These are phyloP conservation scores for Pulveroboletus ravenelii DNA, from an alignment of 768 basidiomycete species.

Conservation along the genomic window DNA sequence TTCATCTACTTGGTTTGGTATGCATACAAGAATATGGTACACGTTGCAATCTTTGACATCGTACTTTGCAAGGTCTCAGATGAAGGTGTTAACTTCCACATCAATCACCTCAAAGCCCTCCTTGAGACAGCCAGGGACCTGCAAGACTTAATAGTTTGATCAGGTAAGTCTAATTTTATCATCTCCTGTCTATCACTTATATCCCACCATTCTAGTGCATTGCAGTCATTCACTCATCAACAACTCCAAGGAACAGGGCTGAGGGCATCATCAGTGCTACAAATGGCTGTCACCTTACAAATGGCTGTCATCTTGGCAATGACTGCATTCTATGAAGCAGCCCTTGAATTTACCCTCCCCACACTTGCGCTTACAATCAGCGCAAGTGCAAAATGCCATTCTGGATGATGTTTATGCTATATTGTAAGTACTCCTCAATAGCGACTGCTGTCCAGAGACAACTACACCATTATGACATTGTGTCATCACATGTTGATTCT, in stretches of 20 bases:
- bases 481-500: too few relatives aligned
- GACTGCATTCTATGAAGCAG: too few relatives aligned
- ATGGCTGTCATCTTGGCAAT: neutral
- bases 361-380: neutral
- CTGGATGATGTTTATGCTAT: neutral
- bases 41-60: constrained; percentile 2
- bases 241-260: neutral
- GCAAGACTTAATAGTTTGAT: too few relatives aligned
- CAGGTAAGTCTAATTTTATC: too few relatives aligned
- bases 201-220: too few relatives aligned
- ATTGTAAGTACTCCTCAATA: neutral
- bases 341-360: neutral
- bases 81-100: constrained; percentile 96
- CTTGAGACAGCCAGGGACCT: constrained; percentile 82
- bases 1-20: constrained; percentile 86
- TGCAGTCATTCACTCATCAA: neutral
- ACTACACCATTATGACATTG: too few relatives aligned
- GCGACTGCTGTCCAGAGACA: neutral
- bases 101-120: constrained; percentile 82
- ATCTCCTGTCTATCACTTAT: too few relatives aligned
- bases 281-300: neutral
- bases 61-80: constrained; percentile 65
- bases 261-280: neutral
- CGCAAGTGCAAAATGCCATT: neutral
- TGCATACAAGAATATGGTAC: constrained; percentile 16